Conservation (phyloP, 1,284 basidiomycete species). For the Apiotrichum porosum region DNA sequence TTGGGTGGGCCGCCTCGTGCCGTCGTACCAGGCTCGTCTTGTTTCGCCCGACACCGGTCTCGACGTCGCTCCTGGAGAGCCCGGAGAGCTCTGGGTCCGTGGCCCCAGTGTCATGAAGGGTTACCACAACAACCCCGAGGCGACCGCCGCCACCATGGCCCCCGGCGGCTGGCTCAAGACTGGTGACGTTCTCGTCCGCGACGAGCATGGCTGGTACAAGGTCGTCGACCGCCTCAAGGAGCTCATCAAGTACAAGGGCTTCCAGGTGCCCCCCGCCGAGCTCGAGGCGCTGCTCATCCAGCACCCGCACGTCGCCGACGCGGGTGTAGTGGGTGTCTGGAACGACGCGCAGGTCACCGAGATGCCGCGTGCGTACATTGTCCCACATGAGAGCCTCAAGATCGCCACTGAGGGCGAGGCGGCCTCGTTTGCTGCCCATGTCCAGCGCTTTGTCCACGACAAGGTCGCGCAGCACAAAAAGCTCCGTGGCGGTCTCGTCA, state of each 20-base stretch:
- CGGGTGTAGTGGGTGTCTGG: slow-evolving; percentile 66
- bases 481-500: slow-evolving; percentile 51
- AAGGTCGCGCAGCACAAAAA: slow-evolving; percentile 54
- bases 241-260: slow-evolving; percentile 67
- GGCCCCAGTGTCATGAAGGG: slow-evolving; percentile 77
- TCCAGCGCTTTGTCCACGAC: slow-evolving; percentile 56
- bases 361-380: slow-evolving; percentile 61
- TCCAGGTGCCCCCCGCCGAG: slow-evolving; percentile 73
- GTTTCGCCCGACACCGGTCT: slow-evolving; percentile 47
- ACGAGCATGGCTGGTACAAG: slow-evolving; percentile 57
- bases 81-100: slow-evolving; percentile 75
- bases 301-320: slow-evolving; percentile 66
- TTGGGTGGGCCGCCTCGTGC: slow-evolving; percentile 65
- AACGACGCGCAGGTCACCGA: slow-evolving; percentile 64
- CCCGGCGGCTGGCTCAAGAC: slow-evolving; percentile 70
- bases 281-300: slow-evolving; percentile 67
- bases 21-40: slow-evolving; percentile 71
- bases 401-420: too few relatives aligned
- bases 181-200: slow-evolving; percentile 65
- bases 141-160: slow-evolving; percentile 66
- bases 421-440: neutral
- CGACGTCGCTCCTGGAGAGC: slow-evolving; percentile 54
- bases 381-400: slow-evolving; percentile 31
- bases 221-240: slow-evolving; percentile 60
- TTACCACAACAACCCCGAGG: slow-evolving; percentile 59